Base-by-base conservation (phyloP, 345 rosid genomes). In the Conringia planisiliqua region DNA sequence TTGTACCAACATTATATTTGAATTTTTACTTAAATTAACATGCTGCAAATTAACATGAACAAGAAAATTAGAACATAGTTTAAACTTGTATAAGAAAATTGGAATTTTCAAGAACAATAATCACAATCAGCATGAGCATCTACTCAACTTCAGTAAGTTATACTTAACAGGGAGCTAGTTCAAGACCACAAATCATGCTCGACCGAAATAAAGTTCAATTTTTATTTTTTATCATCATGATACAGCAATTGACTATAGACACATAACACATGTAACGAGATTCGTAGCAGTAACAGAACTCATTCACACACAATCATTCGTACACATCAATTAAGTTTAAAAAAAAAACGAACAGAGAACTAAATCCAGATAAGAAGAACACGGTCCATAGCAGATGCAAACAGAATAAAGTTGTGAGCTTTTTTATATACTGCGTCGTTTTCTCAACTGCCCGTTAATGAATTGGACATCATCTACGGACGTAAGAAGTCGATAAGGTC, bases 181-280 rank as follows among this genome's bases (percentile, higher is more conserved):
- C 29, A n/a, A 61, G 32, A 64, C 57, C 47, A 5, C 59, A 70
- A 22, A 56, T 8, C 22, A 29, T 10, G 27, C 36, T 26, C 29
- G 14, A 70, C 26, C 55, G 1, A 7, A 36, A 61, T 18, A 63
- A 70, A 63, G 44, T 55, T 42, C 4, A 4, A n/a, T n/a, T n/a
- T n/a, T n/a, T n/a, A 55, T 13, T 27, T 77, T 51, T 2, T 51
- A 9, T 26, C n/a, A 10, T n/a, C n/a, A 10, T n/a, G 32, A 32
- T 7, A 64, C 36, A 54, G 29, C 27, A 39, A 43, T 20, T 11
- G 36, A 75, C 5, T 27, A 13, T 9, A 67, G 63, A 47, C 73
- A 58, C n/a, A n/a, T n/a, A n/a, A n/a, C n/a, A n/a, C 9, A 75
- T 38, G 47, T 56, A 75, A 50, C 36, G 56, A 73, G 47, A 55